Percentiles rank a stretch among this genome's conserved stretches.
Conservation (phyloP, 2,329 filamentous ascomycete genomes). For the Aspergillus cejpii region DNA sequence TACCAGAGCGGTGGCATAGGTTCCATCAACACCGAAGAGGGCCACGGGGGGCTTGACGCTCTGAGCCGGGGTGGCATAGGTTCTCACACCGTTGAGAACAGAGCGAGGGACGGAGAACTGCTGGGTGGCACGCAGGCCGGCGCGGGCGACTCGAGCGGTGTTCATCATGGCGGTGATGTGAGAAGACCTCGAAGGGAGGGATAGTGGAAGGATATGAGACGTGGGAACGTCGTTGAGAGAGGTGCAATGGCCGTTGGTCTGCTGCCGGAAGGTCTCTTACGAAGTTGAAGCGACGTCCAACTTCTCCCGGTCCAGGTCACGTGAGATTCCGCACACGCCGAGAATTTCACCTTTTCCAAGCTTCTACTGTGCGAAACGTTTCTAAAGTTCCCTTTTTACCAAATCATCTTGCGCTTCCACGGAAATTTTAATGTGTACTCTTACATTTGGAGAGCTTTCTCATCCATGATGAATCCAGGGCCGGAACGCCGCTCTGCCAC, state of each 20-base stretch:
- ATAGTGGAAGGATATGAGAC: constrained; percentile 20
- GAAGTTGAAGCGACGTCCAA: constrained; percentile 20
- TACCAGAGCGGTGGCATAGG: constrained; percentile 98
- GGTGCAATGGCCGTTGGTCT: constrained; percentile 13
- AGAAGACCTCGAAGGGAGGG: constrained; percentile 20
- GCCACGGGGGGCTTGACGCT: constrained; percentile 77
- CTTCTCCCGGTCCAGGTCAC: constrained; percentile 25
- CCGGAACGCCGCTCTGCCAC: constrained; percentile 4
- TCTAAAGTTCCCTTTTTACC: too few relatives aligned
- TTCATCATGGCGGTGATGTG: constrained; percentile 43
- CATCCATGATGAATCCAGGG: background rate
- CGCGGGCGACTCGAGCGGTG: constrained; percentile 51
- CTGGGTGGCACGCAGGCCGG: constrained; percentile 50
- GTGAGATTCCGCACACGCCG: constrained; percentile 25
- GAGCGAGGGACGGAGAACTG: constrained; percentile 38
- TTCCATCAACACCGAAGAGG: constrained; percentile 93
- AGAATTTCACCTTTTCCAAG: constrained; percentile 16
- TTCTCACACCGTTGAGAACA: constrained; percentile 51
- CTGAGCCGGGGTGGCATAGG: constrained; percentile 64
- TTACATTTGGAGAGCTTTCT: background rate
- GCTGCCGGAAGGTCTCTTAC: constrained; percentile 7
- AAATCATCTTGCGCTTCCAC: too few relatives aligned
- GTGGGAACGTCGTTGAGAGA: constrained; percentile 24
- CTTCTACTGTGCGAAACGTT: background rate
- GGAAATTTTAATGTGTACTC: background rate